Conservation (phyloP, 306 rosid genomes). For the Canavalia gladiata region DNA sequence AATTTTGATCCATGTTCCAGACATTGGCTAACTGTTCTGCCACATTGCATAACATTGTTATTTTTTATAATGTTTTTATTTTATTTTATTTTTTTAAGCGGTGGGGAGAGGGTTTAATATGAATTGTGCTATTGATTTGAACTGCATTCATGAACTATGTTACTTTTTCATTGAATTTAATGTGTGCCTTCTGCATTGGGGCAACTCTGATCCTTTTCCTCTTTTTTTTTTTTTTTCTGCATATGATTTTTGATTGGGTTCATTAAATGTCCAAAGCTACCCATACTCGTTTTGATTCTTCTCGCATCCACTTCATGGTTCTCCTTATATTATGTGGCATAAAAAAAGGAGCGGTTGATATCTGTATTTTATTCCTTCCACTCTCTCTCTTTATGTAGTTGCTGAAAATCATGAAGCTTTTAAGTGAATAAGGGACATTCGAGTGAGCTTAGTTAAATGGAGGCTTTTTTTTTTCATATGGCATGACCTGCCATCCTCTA, state of each 20-base stretch:
- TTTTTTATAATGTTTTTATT: not conserved
- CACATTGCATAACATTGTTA: not conserved
- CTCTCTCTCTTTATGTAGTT: not conserved
- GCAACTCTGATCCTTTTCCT: constrained; percentile 1
- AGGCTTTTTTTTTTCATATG: constrained; percentile 13
- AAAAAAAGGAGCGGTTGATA: not conserved
- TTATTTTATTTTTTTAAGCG: not conserved
- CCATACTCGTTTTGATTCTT: constrained; percentile 3
- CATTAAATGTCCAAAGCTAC: constrained; percentile 17
- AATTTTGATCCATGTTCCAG: constrained; percentile 13
- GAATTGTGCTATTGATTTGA: constrained; percentile 32
- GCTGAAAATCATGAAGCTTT: constrained; percentile 30
- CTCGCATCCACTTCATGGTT: constrained; percentile 17
- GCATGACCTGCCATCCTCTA: constrained; percentile 16
- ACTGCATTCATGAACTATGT: constrained; percentile 12
- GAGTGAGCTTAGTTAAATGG: not conserved
- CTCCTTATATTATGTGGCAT: constrained; percentile 6
- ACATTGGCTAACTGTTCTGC: constrained; percentile 24
- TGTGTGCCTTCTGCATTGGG: constrained; percentile 28
- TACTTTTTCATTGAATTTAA: not conserved
- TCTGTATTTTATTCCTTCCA: not conserved
- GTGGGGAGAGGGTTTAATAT: not conserved
- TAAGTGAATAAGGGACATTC: constrained; percentile 2
- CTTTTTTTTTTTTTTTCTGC: not conserved
- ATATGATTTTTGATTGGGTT: constrained; percentile 14